phyloP scores from a whole-genome alignment of 345 rosid species.

The Cardiospermum halicacabum region DNA sequence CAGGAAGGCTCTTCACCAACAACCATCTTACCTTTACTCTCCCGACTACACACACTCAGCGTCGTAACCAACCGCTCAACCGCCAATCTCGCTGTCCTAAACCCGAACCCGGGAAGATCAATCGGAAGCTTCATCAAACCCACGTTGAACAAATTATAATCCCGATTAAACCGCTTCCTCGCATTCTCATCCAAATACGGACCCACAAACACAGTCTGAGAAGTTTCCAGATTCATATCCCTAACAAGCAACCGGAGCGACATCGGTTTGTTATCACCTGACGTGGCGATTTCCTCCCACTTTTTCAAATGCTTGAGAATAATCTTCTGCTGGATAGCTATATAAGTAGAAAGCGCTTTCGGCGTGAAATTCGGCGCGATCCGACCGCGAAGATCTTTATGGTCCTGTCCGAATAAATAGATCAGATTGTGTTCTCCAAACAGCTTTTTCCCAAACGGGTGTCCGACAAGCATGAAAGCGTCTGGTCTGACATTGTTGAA shows the following conservation, averaged over 20 bases:
- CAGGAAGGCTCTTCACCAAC: conserved; percentile 55
- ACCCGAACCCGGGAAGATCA: conserved; percentile 68
- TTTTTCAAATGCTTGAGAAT: conserved; percentile 50
- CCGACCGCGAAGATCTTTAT: conserved; percentile 71
- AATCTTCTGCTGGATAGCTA: conserved; percentile 52
- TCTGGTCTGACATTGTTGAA: conserved; percentile 82
- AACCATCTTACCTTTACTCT: conserved; percentile 52
- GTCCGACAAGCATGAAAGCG: conserved; percentile 70
- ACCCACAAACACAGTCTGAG: conserved; percentile 84
- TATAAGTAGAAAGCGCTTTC: conserved; percentile 70
- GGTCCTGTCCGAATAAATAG: conserved; percentile 80
- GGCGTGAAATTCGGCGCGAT: conserved; percentile 83
- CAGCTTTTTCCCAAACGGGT: conserved; percentile 81
- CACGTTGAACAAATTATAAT: conserved; percentile 69
- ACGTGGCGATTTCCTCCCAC: conserved; percentile 36
- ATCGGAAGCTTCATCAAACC: conserved; percentile 70
- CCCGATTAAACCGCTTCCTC: conserved; percentile 36
- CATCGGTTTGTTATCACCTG: conserved; percentile 8
- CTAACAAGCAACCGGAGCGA: conserved; percentile 49
- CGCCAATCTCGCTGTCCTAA: conserved; percentile 62
- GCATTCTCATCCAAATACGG: conserved; percentile 43
- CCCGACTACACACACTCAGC: conserved; percentile 35
- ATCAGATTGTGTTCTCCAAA: conserved; percentile 86
- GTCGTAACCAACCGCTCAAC: conserved; percentile 47
- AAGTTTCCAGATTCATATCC: conserved; percentile 79